Base-by-base conservation (phyloP, 2,329 filamentous ascomycete species). In the Colletotrichum sp. region DNA sequence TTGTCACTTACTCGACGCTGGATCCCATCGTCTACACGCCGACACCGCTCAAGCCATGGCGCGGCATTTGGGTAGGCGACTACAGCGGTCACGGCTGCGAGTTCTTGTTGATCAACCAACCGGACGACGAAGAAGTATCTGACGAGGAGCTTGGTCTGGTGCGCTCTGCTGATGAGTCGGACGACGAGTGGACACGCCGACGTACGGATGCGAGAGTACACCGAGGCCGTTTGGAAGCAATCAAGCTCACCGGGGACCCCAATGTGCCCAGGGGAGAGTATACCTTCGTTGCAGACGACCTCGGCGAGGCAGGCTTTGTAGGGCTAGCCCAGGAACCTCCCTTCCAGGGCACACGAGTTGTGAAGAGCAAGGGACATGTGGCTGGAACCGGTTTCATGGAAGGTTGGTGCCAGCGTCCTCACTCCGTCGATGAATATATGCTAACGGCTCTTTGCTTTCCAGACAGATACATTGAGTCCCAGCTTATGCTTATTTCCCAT, bases 51-150 rank as follows among this genome's bases (percentile, higher is more conserved):
- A 96, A 96, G 82, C 96, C 96, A 0, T 98, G 93, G 88, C 92
- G 95, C 77, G 96, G 96, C 0, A 95, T 99, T 34, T 99, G 95
- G 94, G 94, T 96, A 18, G 96, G 96, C 1, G 96, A 98, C 82
- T 98, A 98, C 81, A 94, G 92, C 30, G 92, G 92, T 0, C 96
- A 99, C 80, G 96, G 96, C 1, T 96, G 94, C 83, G 96, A 99
- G 83, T 98, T 98, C 72, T 82, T 99, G 6, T 87, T 98, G 15
- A 87, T 99, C 62, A 88, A 95, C 79, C 97, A 99, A 81, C 92
- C 92, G 0, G 92, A 94, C 67, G 83, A 88, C 52, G 88, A 90
- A 21, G 87, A 89, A 36, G 80, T 80, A 4, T 82, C 85, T 2
- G 83, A 88, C 71, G 83, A 85, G 26, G 84, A 87, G 59, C 81